Evolutionary conservation across 352 stramenopile species (phyloP).

Genomic region (Peronospora tabacina): DNA sequence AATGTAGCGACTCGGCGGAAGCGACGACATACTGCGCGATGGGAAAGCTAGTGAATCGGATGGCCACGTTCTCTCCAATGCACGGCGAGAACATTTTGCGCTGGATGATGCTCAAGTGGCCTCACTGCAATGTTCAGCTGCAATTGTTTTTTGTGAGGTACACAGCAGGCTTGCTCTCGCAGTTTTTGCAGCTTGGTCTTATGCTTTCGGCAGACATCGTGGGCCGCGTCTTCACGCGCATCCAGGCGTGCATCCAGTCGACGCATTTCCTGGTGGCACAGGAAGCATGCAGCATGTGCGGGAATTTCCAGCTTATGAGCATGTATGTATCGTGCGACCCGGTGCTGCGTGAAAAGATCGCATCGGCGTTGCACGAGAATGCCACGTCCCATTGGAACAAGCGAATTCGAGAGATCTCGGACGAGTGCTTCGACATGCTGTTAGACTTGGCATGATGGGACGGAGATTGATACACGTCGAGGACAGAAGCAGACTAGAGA

Average conservation of each 20-base stretch:
- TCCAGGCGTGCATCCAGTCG: slow-evolving; percentile 50
- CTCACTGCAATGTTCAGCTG: slow-evolving; percentile 57
- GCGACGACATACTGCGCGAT: slow-evolving; percentile 56
- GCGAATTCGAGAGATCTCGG: slow-evolving; percentile 66
- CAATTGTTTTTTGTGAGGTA: slow-evolving; percentile 74
- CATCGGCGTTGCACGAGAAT: slow-evolving; percentile 59
- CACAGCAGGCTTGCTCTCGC: slow-evolving; percentile 44
- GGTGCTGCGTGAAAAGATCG: slow-evolving; percentile 46
- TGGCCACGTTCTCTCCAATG: slow-evolving; percentile 50
- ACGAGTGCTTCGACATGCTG: slow-evolving; percentile 77
- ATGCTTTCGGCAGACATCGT: slow-evolving; percentile 44
- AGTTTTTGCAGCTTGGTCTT: slow-evolving; percentile 52
- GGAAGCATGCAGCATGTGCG: slow-evolving; percentile 56
- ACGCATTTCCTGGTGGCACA: slow-evolving; percentile 67
- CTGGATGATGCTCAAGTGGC: slow-evolving; percentile 73
- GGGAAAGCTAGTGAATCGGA: slow-evolving; percentile 50
- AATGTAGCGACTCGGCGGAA: slow-evolving; percentile 54
- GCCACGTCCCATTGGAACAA: slow-evolving; percentile 63
- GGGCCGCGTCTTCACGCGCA: slow-evolving; percentile 39
- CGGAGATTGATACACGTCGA: not conserved
- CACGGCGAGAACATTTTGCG: slow-evolving; percentile 54
- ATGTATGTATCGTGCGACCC: slow-evolving; percentile 56
- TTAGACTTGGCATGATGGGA: slow-evolving; percentile 52
- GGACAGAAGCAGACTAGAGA: slow-evolving; percentile 23
- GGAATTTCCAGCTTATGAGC: slow-evolving; percentile 60